Evolutionary conservation across 208 protist species (phyloP), one percentile per base, ranked within the genome.

Genomic region (Novymonas esmeraldas): DNA sequence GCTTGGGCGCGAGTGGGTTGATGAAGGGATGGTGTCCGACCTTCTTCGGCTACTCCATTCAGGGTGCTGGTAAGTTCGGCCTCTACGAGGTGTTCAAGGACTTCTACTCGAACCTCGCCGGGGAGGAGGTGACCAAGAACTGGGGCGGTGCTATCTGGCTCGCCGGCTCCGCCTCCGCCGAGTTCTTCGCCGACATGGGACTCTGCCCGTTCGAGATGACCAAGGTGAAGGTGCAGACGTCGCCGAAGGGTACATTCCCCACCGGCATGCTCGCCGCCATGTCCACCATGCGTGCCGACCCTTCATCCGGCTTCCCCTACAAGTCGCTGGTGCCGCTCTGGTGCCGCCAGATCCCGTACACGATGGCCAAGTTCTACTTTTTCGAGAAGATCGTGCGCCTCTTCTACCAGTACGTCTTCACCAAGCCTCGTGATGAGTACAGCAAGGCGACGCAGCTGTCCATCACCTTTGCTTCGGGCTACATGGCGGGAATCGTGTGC

Each of bases 171-270:
- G 97, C 95, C 24, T 96, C 85, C n/a, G 97, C 97, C 36, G 97
- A 99, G 81, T 97, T 99, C 81, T 93, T 99, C 58, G 98, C 98
- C n/a, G 96, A 98, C 59, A 87, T 99, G 66, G 89, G 82, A 18
- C 88, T 99, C 0, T 98, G 96, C 86, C 98, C 98, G 45, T 85
- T 98, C 55, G 98, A 99, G 79, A 95, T 92, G 82, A 73, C 91
- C 36, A 98, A 98, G 81, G 90, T 99, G 64, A 87, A 92, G 70
- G 73, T 98, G 39, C 92, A 98, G 82, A 98, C 95, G 48, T 89
- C 84, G 20, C 77, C 88, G 58, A 78, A 65, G 39, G 89, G 89
- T 28, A 92, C 85, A 42, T 97, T 93, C 71, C 90, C 93, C 38
- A 93, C 90, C 10, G 59, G 29, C 36, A 78, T 95, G 51, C 61